These are phyloP conservation scores for Gossypium mustelinum DNA, from an alignment of 345 rosid species.

Conservation along the genomic window DNA sequence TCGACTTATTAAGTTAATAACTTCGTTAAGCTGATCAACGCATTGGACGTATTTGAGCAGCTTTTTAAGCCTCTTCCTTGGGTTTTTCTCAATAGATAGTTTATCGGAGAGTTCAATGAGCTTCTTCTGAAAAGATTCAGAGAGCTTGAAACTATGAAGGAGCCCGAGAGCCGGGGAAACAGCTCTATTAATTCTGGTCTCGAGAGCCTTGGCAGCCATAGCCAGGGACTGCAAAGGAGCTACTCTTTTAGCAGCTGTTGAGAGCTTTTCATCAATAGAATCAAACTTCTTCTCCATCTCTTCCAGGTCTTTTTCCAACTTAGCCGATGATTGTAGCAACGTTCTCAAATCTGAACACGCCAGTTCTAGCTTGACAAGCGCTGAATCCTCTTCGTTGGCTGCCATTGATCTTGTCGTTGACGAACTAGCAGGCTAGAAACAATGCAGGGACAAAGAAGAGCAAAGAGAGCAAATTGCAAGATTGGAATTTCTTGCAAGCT, in stretches of 20 bases:
- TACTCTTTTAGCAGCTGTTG: conserved; percentile 39
- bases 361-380: conserved; percentile 30
- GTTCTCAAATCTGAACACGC: conserved; percentile 44
- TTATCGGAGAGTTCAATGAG: conserved; percentile 36
- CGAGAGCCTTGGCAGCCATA: conserved; percentile 55
- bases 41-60: conserved; percentile 39
- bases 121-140: conserved; percentile 42
- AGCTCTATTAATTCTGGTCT: conserved; percentile 57
- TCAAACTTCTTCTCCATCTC: conserved; percentile 39
- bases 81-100: conserved; percentile 20
- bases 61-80: conserved; percentile 33
- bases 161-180: conserved; percentile 46
- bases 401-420: conserved; percentile 20
- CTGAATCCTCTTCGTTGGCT: conserved; percentile 27
- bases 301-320: conserved; percentile 31
- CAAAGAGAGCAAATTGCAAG: neutral
- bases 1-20: conserved; percentile 33
- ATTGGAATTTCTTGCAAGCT: neutral
- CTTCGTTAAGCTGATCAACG: conserved; percentile 38
- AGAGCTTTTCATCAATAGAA: conserved; percentile 30
- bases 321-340: conserved; percentile 31
- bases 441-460: neutral
- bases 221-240: conserved; percentile 55
- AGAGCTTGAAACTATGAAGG: conserved; percentile 43
- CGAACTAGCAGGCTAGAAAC: neutral